A percentile compares a stretch with the other conserved stretches of the same genome.
Evolutionary conservation across 345 rosid species (phyloP).

Genomic region (Durio zibethinus): DNA sequence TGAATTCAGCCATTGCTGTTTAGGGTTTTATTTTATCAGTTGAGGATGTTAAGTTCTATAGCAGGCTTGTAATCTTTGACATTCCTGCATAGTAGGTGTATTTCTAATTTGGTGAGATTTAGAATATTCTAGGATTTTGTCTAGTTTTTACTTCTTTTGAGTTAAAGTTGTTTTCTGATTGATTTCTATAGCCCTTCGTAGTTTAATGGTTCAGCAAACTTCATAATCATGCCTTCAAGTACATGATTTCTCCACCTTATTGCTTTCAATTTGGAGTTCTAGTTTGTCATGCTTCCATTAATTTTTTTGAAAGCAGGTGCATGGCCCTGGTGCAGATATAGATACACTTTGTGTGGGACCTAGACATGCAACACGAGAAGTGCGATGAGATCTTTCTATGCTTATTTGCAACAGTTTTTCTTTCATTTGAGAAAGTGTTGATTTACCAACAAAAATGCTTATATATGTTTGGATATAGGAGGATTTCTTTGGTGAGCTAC

Average conservation of each 20-base stretch:
- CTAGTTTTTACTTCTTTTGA: background rate
- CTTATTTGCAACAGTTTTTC: conserved; percentile 17
- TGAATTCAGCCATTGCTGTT: too few species aligned
- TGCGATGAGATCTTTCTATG: conserved; percentile 41
- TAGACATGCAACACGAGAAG: conserved; percentile 90
- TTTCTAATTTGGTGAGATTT: background rate
- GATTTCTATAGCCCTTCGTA: background rate
- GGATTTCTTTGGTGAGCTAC: conserved; percentile 89
- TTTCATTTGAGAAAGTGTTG: conserved; percentile 14
- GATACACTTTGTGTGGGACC: conserved; percentile 98
- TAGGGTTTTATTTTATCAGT: background rate
- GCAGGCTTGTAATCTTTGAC: background rate
- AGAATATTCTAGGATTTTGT: background rate
- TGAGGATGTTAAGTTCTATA: background rate
- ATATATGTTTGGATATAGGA: conserved; percentile 46
- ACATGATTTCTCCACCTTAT: background rate
- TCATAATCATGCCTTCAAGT: background rate
- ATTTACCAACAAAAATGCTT: conserved; percentile 22
- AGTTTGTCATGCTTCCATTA: conserved; percentile 5
- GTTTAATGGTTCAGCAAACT: background rate
- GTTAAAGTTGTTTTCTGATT: background rate
- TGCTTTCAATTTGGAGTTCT: background rate
- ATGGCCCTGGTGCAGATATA: conserved; percentile 98
- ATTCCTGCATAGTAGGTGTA: background rate
- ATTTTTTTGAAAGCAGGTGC: conserved; percentile 53